phyloP scores from a whole-genome alignment of 495 filamentous ascomycete genomes.

The Sporormia fimetaria region DNA sequence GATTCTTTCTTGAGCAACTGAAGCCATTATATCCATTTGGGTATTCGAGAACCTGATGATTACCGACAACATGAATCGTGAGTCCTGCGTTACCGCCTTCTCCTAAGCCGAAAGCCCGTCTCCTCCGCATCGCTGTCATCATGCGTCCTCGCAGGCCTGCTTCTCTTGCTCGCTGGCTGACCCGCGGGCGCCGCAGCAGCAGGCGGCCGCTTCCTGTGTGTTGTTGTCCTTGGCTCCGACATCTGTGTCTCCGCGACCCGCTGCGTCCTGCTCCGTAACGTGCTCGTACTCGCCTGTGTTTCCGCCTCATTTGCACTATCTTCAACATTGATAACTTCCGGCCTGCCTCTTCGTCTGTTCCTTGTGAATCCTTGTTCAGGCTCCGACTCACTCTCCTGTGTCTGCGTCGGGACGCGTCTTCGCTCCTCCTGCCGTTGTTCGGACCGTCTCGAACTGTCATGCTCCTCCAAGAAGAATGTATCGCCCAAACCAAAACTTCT shows the following conservation, averaged over 20 bases:
- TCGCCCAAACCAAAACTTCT: constrained; percentile 79
- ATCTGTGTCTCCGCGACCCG: constrained; percentile 19
- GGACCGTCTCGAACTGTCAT: constrained; percentile 2
- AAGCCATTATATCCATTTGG: no score
- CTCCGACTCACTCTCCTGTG: constrained; percentile 20
- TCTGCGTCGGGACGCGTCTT: constrained; percentile 17
- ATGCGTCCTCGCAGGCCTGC: constrained; percentile 29
- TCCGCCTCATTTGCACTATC: constrained; percentile 21
- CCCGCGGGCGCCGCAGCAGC: constrained; percentile 28
- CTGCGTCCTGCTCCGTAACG: constrained; percentile 22
- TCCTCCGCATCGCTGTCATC: constrained; percentile 42
- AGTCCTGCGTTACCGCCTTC: constrained; percentile 40
- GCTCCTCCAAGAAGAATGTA: constrained; percentile 57
- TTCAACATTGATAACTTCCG: constrained; percentile 10
- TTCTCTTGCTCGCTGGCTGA: constrained; percentile 35
- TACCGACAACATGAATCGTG: no score
- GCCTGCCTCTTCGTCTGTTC: constrained; percentile 4
- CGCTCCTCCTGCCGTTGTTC: constrained; percentile 26
- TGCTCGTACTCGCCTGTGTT: constrained; percentile 22
- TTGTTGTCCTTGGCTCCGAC: constrained; percentile 15
- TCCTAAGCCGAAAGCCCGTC: constrained; percentile 47
- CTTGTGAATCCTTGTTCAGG: constrained; percentile 13
- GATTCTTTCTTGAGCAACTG: no score
- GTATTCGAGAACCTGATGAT: no score
- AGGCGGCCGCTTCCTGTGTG: constrained; percentile 24